These are phyloP conservation scores for Alternaria tenuissima DNA, from an alignment of 2,329 filamentous ascomycete genomes.

Conservation along the genomic window DNA sequence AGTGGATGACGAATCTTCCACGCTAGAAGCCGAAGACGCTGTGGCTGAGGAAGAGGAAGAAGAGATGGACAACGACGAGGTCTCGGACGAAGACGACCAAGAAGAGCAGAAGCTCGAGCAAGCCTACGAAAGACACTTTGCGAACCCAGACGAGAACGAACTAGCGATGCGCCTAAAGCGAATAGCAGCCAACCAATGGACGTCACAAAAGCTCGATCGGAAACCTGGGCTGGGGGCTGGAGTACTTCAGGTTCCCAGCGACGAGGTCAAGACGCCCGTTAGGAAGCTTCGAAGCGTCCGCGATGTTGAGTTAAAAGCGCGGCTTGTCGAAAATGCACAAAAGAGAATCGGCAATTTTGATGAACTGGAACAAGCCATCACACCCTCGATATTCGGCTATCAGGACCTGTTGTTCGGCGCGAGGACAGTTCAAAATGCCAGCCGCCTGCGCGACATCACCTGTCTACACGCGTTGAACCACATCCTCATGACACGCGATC, in stretches of 20 bases:
- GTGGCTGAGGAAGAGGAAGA: slow-evolving; percentile 15
- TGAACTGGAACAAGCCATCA: slow-evolving; percentile 69
- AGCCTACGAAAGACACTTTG: slow-evolving; percentile 84
- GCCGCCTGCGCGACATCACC: slow-evolving; percentile 72
- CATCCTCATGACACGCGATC: slow-evolving; percentile 89
- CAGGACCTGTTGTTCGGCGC: slow-evolving; percentile 80
- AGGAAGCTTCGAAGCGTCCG: slow-evolving; percentile 34
- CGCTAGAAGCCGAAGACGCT: neutral
- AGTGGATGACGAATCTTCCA: slow-evolving; percentile 17
- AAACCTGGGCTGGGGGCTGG: slow-evolving; percentile 35
- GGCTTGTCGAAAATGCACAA: slow-evolving; percentile 41
- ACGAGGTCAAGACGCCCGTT: slow-evolving; percentile 23
- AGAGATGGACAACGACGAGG: slow-evolving; percentile 17
- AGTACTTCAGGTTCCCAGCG: slow-evolving; percentile 36
- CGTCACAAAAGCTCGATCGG: slow-evolving; percentile 47
- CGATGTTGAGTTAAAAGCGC: slow-evolving; percentile 46
- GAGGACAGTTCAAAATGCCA: slow-evolving; percentile 73
- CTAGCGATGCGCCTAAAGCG: slow-evolving; percentile 62
- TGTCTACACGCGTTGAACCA: slow-evolving; percentile 91
- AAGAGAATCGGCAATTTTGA: slow-evolving; percentile 61
- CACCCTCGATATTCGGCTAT: slow-evolving; percentile 80
- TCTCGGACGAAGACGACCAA: slow-evolving; percentile 50
- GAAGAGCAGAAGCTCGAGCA: slow-evolving; percentile 56
- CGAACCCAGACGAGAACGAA: slow-evolving; percentile 68
- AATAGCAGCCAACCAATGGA: slow-evolving; percentile 60